Evolutionary conservation across 208 protist genomes (phyloP), one percentile per base, ranked within the genome.

Genomic region (Acanthamoeba royreba): DNA sequence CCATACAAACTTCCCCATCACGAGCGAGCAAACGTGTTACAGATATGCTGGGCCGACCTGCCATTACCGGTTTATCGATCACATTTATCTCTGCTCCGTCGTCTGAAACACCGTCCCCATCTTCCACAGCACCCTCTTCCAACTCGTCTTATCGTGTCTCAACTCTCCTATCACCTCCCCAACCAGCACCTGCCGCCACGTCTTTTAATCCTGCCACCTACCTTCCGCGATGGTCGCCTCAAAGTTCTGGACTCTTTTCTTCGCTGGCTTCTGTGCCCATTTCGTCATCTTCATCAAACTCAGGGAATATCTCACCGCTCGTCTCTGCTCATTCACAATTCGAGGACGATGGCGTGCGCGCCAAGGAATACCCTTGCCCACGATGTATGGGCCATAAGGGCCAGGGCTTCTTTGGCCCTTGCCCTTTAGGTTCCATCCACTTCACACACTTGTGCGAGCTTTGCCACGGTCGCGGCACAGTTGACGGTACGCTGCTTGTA

Each of bases 401-500:
- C 72, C 72, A 81, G 72, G 72, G 72, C 3, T 42, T 42, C 9
- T 81, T 81, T 42, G 72, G 72, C 22, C 42, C 72, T 3, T 81
- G 72, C 38, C 72, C 72, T 35, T 42, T 31, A 8, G 72, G 38
- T 3, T 81, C 72, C 2, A 81, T 81, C 11, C 72, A 81, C 72
- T 81, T 81, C 72, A 81, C 72, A 19, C 72, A 81, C 72, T 15
- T 81, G 72, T 81, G 72, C 19, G 72, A 81, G 40, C 40, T 81
- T 19, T 81, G 72, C 72, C 40, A 45, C 9, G 72, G 72, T 15
- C 1, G 40, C 11, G 72, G 72, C 40, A 47, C 28, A 15, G 72
- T 81, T 9, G 72, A 33, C 0, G 72, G 72, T 81, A 40, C 22
- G 25, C n/a, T n/a, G n/a, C n/a, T n/a, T n/a, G n/a, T n/a, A n/a